Evolutionary conservation across 164 flowering plant genomes (phyloP).

Genomic region (Sextonia rubra): DNA sequence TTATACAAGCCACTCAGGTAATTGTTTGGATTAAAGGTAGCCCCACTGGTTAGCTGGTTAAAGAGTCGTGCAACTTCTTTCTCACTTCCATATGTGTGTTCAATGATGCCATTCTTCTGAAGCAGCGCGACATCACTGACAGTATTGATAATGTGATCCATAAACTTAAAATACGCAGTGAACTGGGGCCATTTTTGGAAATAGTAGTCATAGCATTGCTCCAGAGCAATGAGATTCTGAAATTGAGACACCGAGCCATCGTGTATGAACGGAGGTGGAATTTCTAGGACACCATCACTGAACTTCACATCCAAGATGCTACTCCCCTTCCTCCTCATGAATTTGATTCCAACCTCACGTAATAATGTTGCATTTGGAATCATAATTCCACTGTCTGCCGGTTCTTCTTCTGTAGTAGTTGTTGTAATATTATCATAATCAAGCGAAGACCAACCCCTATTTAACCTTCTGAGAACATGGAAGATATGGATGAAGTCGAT

Average conservation of each 20-base stretch:
- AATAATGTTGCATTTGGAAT: neutral
- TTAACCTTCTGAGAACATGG: neutral
- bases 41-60: constrained; percentile 21
- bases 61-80: constrained; percentile 25
- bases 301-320: constrained; percentile 23
- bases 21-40: constrained; percentile 13
- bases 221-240: constrained; percentile 28
- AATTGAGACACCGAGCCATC: constrained; percentile 22
- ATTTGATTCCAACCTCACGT: constrained; percentile 1
- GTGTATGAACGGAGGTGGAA: constrained; percentile 27
- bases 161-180: constrained; percentile 27
- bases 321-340: neutral
- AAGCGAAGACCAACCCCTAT: neutral
- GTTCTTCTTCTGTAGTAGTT: too few relatives aligned
- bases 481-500: neutral
- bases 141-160: constrained; percentile 23
- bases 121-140: constrained; percentile 28
- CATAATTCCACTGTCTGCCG: too few relatives aligned
- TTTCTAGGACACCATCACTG: constrained; percentile 14
- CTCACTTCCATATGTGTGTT: constrained; percentile 26
- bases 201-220: constrained; percentile 24
- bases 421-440: neutral
- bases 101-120: constrained; percentile 17
- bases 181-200: neutral
- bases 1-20: constrained; percentile 13